Evolutionary conservation across 208 protist species (phyloP), one percentile per base, ranked within the genome.

Genomic region (Dictyostelium gargantuum): DNA sequence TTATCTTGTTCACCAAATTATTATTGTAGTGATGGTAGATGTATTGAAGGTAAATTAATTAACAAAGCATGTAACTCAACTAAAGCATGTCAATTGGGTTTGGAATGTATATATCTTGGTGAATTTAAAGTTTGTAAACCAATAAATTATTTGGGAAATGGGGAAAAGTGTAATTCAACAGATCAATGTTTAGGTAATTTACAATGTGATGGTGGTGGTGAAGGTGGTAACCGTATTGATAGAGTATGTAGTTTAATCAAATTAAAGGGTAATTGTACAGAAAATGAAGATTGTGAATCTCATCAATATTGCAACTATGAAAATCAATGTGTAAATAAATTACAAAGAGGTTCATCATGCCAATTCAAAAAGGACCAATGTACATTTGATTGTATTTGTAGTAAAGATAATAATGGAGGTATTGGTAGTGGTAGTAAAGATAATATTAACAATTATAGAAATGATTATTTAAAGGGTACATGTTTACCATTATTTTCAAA

Each of bases 61-160:
- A n/a, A 63, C 32, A 9, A n/a, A 29, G 13, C 3, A 32, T 63
- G 56, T 63, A 63, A 63, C 17, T 32, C 11, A 32, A 63, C n/a
- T 32, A 63, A 44, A 40, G 61, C 73, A 42, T 85, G 80, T 56
- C 8, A 6, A 40, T 19, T 44, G 10, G 80, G 80, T 35, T 58
- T 85, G 15, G 52, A 58, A 29, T 85, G 80, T 74, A 35, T 85
- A 15, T 74, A 85, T 29, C n/a, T 50, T 58, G 80, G 66, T 32
- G 11, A 19, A 40, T 74, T 35, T 44, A 56, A 6, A 9, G 44
- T 73, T 21, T 85, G 80, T 56, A 85, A 79, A 56, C 13, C 73
- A 26, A 32, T 10, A 3, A 42, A 82, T 50, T 17, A 17, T 46
- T 19, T 6, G n/a, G 29, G 42, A 19, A 0, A 8, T 50, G 52